Evolutionary conservation across 2,329 filamentous ascomycete species (phyloP).

Genomic region (Penicillium sp.): DNA sequence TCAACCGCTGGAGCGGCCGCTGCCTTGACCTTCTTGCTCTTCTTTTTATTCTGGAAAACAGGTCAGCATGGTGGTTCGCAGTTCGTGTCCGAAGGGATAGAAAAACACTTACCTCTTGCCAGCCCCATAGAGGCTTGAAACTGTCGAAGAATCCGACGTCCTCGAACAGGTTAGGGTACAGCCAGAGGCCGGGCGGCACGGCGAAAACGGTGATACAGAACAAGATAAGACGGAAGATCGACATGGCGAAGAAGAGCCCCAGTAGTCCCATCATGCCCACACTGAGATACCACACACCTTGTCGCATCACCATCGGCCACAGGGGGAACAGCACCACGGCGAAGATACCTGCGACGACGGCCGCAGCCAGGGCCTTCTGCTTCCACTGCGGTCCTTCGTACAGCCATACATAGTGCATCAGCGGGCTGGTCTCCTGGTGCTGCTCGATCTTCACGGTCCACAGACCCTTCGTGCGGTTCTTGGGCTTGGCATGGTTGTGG

Average conservation of each 20-base stretch:
- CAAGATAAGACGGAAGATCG: constrained; percentile 92
- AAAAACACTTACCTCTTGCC: constrained; percentile 78
- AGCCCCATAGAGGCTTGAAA: constrained; percentile 95
- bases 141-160: constrained; percentile 98
- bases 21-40: constrained; percentile 44
- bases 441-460: constrained; percentile 97
- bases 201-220: constrained; percentile 92
- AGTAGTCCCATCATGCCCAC: constrained; percentile 91
- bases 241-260: constrained; percentile 95
- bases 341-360: constrained; percentile 82
- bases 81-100: background rate
- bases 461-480: constrained; percentile 90
- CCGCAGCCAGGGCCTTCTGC: constrained; percentile 86
- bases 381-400: constrained; percentile 94
- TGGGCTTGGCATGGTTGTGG: constrained; percentile 67
- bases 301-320: constrained; percentile 88
- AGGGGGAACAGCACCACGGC: constrained; percentile 91
- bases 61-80: constrained; percentile 1
- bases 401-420: constrained; percentile 92
- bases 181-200: constrained; percentile 86
- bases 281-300: constrained; percentile 95
- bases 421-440: constrained; percentile 74
- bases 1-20: constrained; percentile 18
- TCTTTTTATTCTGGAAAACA: constrained; percentile 32
- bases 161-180: constrained; percentile 97